Base-by-base conservation (phyloP, 495 filamentous ascomycete genomes). In the Penicillium flavigenum region DNA sequence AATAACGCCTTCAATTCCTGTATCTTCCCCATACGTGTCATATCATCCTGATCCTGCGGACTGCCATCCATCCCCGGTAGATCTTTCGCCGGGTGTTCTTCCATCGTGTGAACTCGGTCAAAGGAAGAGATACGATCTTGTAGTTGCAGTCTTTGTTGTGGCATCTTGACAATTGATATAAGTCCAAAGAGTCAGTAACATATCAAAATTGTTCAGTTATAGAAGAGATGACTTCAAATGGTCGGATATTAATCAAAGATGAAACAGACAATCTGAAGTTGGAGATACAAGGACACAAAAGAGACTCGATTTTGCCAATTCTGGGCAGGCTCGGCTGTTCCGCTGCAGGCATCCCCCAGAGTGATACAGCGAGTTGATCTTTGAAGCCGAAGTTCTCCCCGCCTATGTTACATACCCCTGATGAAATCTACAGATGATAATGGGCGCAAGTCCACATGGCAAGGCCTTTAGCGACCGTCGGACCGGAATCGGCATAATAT, bases 1-100 rank as follows among this genome's bases (percentile, higher is more conserved):
- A 14, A 19, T 14, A 42, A 14, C 24, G 55, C 60, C 47, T 59
- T 60, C 16, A 63, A 46, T 44, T 63, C 61, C 22, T 60, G 61
- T 14, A 54, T 54, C 32, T 63, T 63, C 7, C 61, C 58, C 61
- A 63, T 63, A 9, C 61, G 61, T 5, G 34, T 43, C 61, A 63
- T 63, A 29, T 63, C 61, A 32, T 42, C 22, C 11, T 38, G 36
- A 26, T 58, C 56, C 22, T 58, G 29, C 1, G 39, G 41, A 20
- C 34, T 52, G 20, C 47, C 48, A 17, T 51, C 55, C 29, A 52
- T 51, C 14, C 17, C 26, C 5, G 26, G 36, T 22, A 24, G 5
- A 24, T 14, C 11, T 36, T 50, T 50, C 12, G 31, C 3, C 2
- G 19, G 8, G 0, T 38, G 31, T 16, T 32, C n/a, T 1, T 50